Conservation (phyloP, 2,329 filamentous ascomycete genomes). For the Sarocladiaceae sp. region DNA sequence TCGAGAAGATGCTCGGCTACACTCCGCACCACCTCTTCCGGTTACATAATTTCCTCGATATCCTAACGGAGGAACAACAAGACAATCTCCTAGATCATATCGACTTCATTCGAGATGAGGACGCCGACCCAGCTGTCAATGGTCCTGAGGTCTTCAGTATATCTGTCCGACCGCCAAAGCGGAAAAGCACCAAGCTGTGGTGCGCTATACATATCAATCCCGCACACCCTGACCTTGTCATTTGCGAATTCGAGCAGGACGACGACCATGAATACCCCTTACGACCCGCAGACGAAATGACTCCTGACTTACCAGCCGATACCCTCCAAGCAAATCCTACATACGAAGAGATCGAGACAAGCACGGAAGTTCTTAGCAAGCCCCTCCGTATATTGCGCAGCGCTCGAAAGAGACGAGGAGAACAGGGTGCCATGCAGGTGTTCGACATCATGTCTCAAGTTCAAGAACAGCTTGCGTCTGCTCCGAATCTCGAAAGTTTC, state of each 20-base stretch:
- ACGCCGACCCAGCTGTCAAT: constrained; percentile 67
- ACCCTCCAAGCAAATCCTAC: constrained; percentile 72
- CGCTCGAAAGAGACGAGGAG: constrained; percentile 69
- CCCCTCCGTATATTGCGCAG: constrained; percentile 74
- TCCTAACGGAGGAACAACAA: constrained; percentile 76
- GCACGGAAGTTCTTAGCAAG: constrained; percentile 70
- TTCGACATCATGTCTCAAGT: constrained; percentile 92
- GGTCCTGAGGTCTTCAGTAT: constrained; percentile 85
- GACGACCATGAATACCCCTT: constrained; percentile 68
- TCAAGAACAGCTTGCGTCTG: constrained; percentile 77
- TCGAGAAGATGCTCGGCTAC: constrained; percentile 69
- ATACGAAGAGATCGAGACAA: constrained; percentile 67
- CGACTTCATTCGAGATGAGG: constrained; percentile 82
- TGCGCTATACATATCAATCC: constrained; percentile 78
- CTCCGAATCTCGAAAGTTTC: constrained; percentile 66
- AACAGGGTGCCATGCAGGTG: constrained; percentile 81
- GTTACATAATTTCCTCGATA: constrained; percentile 73
- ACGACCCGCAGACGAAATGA: constrained; percentile 55
- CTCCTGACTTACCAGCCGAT: constrained; percentile 64
- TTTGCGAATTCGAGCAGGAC: constrained; percentile 87
- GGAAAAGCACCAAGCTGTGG: constrained; percentile 68
- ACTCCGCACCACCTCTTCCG: constrained; percentile 71
- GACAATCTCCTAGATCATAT: constrained; percentile 83
- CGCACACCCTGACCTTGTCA: constrained; percentile 63
- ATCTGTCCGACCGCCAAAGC: constrained; percentile 58